Evolutionary conservation across 768 basidiomycete genomes (phyloP), one percentile per base, ranked within the genome.

Genomic region (Mrakia gelida): DNA sequence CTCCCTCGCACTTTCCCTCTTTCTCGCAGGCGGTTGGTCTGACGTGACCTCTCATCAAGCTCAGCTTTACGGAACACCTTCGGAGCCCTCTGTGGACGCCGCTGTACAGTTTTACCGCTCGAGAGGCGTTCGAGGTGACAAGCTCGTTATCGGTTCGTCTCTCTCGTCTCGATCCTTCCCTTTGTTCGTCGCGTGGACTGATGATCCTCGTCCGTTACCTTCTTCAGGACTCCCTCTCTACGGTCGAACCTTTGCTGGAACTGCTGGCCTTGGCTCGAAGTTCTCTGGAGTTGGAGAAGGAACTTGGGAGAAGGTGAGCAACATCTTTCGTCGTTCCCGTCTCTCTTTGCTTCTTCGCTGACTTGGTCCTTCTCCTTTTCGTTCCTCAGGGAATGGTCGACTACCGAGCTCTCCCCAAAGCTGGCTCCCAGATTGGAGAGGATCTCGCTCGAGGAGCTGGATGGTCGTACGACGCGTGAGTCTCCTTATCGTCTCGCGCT

Each of bases 201-300:
- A 59, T 38, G 30, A 15, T 16, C 41, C 23, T 68, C 15, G 28
- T 2, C 32, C 18, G 2, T 41, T 2, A 8, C 18, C 11, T 16
- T 9, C n/a, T 23, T 9, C 79, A 85, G 85, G 96, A 16, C 88
- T 98, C 67, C 97, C 97, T 0, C 87, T 97, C 7, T 99, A 98
- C 81, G 97, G 97, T 0, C 89, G 96, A 34, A 92, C 92, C 61
- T 99, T 99, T 86, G 86, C 89, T 82, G 89, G 91, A 82, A 95
- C 95, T 0, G 85, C 88, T 65, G 96, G 75, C 0, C 92, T 93
- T 8, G 94, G 94, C 0, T 82, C 86, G 21, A 86, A 92, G 0
- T 99, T 91, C 86, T 88, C 88, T 18, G 95, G 96, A 43, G 83
- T 92, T 63, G 97, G 96, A 6, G 88, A 87, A 71, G 96, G 96